A percentile compares a stretch with the other conserved stretches of the same genome.
Evolutionary conservation across 441 rosid genomes (phyloP).

Genomic region (Macaranga tanarius): DNA sequence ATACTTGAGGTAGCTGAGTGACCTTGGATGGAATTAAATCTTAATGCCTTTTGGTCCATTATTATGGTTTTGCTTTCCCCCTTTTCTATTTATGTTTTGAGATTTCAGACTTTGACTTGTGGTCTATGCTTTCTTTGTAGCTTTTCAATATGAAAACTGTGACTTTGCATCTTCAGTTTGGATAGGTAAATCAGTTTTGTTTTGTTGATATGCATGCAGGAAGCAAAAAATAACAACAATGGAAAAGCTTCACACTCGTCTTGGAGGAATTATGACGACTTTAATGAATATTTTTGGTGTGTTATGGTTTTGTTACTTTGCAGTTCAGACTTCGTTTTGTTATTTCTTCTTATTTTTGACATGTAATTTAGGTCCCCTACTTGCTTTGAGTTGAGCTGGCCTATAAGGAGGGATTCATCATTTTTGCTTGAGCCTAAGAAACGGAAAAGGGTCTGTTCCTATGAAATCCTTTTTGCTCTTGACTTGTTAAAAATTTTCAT

Average conservation of each 20-base stretch:
- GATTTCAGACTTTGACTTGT: not conserved
- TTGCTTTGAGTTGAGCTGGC: slow-evolving; percentile 95
- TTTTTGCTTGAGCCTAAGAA: slow-evolving; percentile 58
- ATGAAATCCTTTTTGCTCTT: not conserved
- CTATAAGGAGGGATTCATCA: slow-evolving; percentile 56
- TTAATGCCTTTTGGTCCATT: not conserved
- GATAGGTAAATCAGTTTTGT: not conserved
- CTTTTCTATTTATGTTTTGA: not conserved
- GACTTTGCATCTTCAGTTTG: not conserved
- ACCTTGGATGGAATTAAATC: not conserved
- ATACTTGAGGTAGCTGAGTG: not conserved
- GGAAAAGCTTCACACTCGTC: slow-evolving; percentile 98
- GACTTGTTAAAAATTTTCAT: not conserved
- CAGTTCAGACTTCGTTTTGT: slow-evolving; percentile 20
- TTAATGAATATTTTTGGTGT: slow-evolving; percentile 99
- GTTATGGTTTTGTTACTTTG: slow-evolving; percentile 29
- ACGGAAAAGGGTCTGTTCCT: slow-evolving; percentile 71
- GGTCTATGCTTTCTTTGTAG: not conserved
- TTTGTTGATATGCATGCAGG: slow-evolving; percentile 47
- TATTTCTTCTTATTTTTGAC: slow-evolving; percentile 27
- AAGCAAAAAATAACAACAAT: slow-evolving; percentile 66
- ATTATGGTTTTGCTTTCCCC: too few relatives aligned
- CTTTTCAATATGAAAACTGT: not conserved
- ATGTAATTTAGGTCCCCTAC: slow-evolving; percentile 73
- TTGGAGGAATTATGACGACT: slow-evolving; percentile 99